phyloP scores from a whole-genome alignment of 768 basidiomycete species.

The Nidularia pulvinata region DNA sequence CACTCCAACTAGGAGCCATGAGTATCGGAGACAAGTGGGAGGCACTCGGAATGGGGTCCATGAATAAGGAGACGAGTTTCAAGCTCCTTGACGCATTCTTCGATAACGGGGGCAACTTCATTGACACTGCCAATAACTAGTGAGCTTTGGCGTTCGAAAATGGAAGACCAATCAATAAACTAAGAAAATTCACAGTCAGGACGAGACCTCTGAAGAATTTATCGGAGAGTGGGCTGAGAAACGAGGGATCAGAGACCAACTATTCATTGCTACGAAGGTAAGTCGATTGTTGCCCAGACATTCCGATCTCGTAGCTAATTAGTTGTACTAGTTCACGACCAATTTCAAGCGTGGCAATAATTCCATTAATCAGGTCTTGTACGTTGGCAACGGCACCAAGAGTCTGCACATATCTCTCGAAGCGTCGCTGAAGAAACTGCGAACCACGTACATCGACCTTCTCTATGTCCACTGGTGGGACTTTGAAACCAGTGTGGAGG shows the following conservation, averaged over 20 bases:
- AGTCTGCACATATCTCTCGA: constrained; percentile 12
- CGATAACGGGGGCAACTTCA: constrained; percentile 23
- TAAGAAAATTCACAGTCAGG: constrained; percentile 28
- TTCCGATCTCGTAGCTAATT: neutral
- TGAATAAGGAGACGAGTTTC: constrained; percentile 22
- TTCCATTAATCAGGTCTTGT: constrained; percentile 18
- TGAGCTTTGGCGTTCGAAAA: constrained; percentile 5
- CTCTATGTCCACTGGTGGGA: constrained; percentile 23
- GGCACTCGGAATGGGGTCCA: constrained; percentile 16
- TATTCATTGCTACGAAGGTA: constrained; percentile 46
- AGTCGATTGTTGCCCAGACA: no score
- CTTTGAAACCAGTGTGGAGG: constrained; percentile 45
- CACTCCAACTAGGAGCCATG: constrained; percentile 29
- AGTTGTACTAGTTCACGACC: constrained; percentile 16
- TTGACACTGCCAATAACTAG: constrained; percentile 1
- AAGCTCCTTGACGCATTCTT: neutral
- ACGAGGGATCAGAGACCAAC: constrained; percentile 40
- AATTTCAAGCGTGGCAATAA: constrained; percentile 20
- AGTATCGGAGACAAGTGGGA: constrained; percentile 30
- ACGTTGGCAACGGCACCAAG: constrained; percentile 36
- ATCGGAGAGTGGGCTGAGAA: constrained; percentile 33
- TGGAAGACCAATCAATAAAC: neutral
- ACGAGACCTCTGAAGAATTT: constrained; percentile 38
- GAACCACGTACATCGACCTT: constrained; percentile 28
- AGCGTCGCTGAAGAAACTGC: constrained; percentile 37